Evolutionary conservation across 1,284 basidiomycete genomes (phyloP).

Genomic region (Pascua guehoae): DNA sequence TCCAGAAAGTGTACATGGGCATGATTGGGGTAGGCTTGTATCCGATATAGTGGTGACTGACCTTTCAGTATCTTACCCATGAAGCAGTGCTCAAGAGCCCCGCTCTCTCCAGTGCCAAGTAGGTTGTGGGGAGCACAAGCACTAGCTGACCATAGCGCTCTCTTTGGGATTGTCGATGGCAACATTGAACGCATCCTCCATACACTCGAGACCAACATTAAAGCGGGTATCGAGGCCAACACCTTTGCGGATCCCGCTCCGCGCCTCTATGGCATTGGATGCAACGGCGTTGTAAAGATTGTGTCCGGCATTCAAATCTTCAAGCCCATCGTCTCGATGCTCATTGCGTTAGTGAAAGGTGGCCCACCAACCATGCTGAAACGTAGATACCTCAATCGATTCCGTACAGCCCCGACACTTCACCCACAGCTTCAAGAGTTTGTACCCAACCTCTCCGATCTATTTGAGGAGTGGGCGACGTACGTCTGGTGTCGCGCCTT

Average conservation of each 20-base stretch:
- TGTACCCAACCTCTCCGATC: slow-evolving; percentile 51
- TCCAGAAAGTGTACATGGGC: slow-evolving; percentile 60
- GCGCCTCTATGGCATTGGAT: background rate
- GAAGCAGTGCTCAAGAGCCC: slow-evolving; percentile 63
- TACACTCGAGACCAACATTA: slow-evolving; percentile 53
- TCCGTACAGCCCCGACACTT: slow-evolving; percentile 57
- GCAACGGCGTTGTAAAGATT: slow-evolving; percentile 9
- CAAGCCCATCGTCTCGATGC: slow-evolving; percentile 53
- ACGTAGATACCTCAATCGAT: slow-evolving; percentile 59
- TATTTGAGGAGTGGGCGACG: slow-evolving; percentile 55
- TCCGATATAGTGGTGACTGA: background rate
- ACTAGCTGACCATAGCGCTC: slow-evolving; percentile 57
- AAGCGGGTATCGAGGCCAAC: slow-evolving; percentile 45
- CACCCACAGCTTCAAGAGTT: slow-evolving; percentile 54
- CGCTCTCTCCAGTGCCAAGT: slow-evolving; percentile 59
- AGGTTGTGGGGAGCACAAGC: slow-evolving; percentile 60
- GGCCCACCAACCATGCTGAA: background rate
- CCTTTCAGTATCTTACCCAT: slow-evolving; percentile 59
- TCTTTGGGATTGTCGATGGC: slow-evolving; percentile 57
- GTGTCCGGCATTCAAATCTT: slow-evolving; percentile 53
- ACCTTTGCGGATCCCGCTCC: slow-evolving; percentile 51
- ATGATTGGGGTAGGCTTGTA: slow-evolving; percentile 55
- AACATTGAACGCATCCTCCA: slow-evolving; percentile 57
- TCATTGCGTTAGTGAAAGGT: slow-evolving; percentile 55
- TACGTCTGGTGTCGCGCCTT: slow-evolving; percentile 33